Evolutionary conservation across 345 rosid species (phyloP), one percentile per base, ranked within the genome.

Genomic region (Citrus cavaleriei): DNA sequence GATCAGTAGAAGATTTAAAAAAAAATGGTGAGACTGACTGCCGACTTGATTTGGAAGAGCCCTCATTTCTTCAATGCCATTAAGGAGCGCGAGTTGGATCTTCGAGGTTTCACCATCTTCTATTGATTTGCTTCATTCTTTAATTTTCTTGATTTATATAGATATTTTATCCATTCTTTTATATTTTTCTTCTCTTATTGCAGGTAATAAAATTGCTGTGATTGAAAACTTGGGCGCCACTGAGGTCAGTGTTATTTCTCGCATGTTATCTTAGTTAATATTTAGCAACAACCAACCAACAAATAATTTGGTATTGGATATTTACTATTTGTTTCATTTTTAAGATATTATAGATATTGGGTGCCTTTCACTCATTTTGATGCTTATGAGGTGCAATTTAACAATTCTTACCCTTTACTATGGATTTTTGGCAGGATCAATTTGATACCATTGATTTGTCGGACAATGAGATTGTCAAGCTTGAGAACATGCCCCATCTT

Each of bases 21-120:
- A 40, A 46, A 13, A 46, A 97, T 97, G 99, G 99, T 97, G 92
- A 97, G 95, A 83, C 91, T 97, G 68, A 90, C 98, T 10, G 99
- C 98, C 62, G 99, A 97, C 83, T 88, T 97, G 93, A 91, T 97
- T 69, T 94, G 98, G 98, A 97, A 94, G 62, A 88, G 98, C 83
- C 97, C 98, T 81, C 99, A 97, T 79, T 97, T 97, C 89, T 97
- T 97, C 93, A 97, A 97, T 79, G 98, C 99, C 78, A 79, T 97
- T 19, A 94, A 93, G 87, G 99, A 97, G 82, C 92, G 99, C 27
- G 99, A 97, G 83, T 82, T 97, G 69, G 98, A 97, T 85, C 98
- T 97, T 79, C 94, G 99, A 86, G 98, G 99, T 90, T 46, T 73
- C 42, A 7, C 54, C 9, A 22, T 66, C 21, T 22, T 54, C 5